A percentile compares a stretch with the other conserved stretches of the same genome.
phyloP scores from a whole-genome alignment of 179 eudicot species.

The Amaranthus tricolor region DNA sequence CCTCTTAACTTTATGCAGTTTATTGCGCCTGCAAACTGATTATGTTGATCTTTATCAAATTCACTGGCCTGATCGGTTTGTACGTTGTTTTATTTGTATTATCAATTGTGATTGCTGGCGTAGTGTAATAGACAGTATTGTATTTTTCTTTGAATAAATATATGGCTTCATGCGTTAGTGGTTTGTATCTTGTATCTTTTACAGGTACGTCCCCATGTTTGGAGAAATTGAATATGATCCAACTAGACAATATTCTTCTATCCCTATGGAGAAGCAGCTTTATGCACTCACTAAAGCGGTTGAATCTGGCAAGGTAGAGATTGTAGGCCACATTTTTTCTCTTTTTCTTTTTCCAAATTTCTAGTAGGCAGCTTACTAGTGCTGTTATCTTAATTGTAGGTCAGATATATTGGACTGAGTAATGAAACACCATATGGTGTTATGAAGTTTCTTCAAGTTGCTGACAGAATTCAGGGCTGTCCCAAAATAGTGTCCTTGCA shows the following conservation, averaged over 20 bases:
- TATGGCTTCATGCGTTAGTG: slow-evolving; percentile 6
- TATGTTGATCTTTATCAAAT: slow-evolving; percentile 85
- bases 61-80: slow-evolving; percentile 99
- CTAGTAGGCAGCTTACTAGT: neutral
- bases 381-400: slow-evolving; percentile 40
- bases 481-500: slow-evolving; percentile 71
- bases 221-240: slow-evolving; percentile 90
- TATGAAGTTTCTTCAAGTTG: slow-evolving; percentile 80
- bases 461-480: slow-evolving; percentile 33
- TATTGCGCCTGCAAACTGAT: slow-evolving; percentile 68
- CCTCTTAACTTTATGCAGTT: slow-evolving; percentile 46
- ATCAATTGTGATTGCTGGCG: neutral
- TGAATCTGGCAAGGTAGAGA: slow-evolving; percentile 85
- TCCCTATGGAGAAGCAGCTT: slow-evolving; percentile 74
- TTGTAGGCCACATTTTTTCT: neutral
- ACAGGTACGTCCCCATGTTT: slow-evolving; percentile 95
- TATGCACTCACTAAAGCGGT: slow-evolving; percentile 69
- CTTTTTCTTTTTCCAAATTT: slow-evolving; percentile 1
- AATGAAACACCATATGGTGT: slow-evolving; percentile 94
- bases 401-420: slow-evolving; percentile 87
- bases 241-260: slow-evolving; percentile 45
- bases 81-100: slow-evolving; percentile 35
- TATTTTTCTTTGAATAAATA: neutral
- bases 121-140: neutral
- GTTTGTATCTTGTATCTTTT: slow-evolving; percentile 18